Evolutionary conservation across 192 early-diverging fungal species (phyloP).

Genomic region (Dimargaris verticillata): DNA sequence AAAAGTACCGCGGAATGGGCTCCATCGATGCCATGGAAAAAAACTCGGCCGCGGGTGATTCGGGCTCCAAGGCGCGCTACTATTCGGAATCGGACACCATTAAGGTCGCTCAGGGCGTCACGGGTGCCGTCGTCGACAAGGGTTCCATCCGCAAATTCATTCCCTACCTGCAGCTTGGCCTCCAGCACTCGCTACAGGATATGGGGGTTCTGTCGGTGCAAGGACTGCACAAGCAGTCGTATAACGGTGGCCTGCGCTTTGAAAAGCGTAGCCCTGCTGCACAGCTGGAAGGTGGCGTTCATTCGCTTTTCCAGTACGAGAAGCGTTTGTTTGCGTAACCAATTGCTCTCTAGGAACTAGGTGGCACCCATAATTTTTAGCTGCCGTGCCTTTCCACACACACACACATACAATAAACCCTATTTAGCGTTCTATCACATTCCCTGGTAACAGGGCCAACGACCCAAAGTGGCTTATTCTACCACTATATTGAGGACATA

Average conservation of each 20-base stretch:
- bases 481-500: no score
- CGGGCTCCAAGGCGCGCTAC: slow-evolving; percentile 75
- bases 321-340: slow-evolving; percentile 47
- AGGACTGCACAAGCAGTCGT: slow-evolving; percentile 51
- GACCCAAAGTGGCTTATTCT: no score
- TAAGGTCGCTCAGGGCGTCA: slow-evolving; percentile 98
- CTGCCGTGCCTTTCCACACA: no score
- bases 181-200: slow-evolving; percentile 96
- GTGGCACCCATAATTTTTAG: no score
- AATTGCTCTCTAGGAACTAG: background rate
- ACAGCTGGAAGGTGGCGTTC: slow-evolving; percentile 92
- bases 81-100: slow-evolving; percentile 92
- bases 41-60: slow-evolving; percentile 44
- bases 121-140: slow-evolving; percentile 94
- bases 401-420: no score
- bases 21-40: slow-evolving; percentile 89
- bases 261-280: slow-evolving; percentile 88
- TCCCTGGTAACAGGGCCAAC: no score
- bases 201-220: slow-evolving; percentile 64
- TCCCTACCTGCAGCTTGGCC: slow-evolving; percentile 78
- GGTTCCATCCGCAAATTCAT: slow-evolving; percentile 88
- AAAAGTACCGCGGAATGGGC: slow-evolving; percentile 99
- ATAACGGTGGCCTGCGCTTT: slow-evolving; percentile 64
- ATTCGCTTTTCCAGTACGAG: slow-evolving; percentile 73
- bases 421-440: no score